Conservation (phyloP, 805 yeast species). For the Saccharomycopsis sp. region DNA sequence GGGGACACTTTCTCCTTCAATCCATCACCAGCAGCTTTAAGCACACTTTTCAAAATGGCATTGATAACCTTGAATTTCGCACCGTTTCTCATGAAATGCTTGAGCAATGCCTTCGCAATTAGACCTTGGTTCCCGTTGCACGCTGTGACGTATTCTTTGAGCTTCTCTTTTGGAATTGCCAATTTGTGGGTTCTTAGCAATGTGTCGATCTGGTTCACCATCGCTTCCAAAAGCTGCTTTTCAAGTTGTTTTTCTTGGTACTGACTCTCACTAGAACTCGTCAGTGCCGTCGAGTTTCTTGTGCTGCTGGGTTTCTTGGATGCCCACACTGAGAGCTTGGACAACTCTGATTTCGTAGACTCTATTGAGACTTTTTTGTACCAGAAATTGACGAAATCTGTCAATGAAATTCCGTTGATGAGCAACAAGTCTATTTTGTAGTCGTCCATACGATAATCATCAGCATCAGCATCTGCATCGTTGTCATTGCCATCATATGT, state of each 20-base stretch:
- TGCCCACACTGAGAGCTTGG: constrained; percentile 32
- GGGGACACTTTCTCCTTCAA: too few species aligned
- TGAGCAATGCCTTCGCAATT: constrained; percentile 34
- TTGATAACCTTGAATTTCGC: constrained; percentile 31
- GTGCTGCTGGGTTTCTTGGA: not conserved
- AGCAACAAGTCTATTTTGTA: constrained; percentile 29
- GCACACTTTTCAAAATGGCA: constrained; percentile 26
- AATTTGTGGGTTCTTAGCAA: constrained; percentile 41
- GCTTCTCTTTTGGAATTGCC: constrained; percentile 33
- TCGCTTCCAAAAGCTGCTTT: too few species aligned
- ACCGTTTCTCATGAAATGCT: constrained; percentile 35
- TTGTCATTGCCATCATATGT: constrained; percentile 23
- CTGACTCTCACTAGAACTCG: constrained; percentile 28
- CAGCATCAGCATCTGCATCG: constrained; percentile 26
- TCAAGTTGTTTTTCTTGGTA: too few species aligned
- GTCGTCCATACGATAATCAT: too few species aligned
- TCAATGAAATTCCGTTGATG: constrained; percentile 28
- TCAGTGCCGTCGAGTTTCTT: not conserved
- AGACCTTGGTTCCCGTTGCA: constrained; percentile 32
- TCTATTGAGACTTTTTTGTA: constrained; percentile 28
- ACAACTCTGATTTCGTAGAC: constrained; percentile 30
- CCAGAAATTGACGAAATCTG: constrained; percentile 32
- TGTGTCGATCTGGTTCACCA: constrained; percentile 34
- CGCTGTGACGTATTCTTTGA: constrained; percentile 31
- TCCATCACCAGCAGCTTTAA: too few species aligned